Evolutionary conservation across 1,139 yeast genomes (phyloP).

Genomic region (Kodamaea plutei): DNA sequence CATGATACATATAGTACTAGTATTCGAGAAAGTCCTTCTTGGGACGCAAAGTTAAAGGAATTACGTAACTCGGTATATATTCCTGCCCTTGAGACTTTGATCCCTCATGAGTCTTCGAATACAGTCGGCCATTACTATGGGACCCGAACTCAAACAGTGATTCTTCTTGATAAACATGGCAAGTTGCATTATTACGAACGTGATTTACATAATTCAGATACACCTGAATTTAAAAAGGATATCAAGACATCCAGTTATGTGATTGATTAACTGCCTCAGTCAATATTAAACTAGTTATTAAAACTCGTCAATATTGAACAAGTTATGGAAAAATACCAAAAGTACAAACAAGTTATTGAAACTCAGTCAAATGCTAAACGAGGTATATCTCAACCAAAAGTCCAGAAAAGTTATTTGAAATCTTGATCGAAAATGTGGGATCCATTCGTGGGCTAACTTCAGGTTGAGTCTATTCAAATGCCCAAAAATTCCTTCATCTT

Average conservation of each 20-base stretch:
- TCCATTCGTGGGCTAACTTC: too few species aligned
- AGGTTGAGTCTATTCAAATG: too few species aligned
- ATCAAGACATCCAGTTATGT: neutral
- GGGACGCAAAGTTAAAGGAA: slow-evolving; percentile 33
- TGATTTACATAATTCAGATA: slow-evolving; percentile 30
- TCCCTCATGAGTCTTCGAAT: slow-evolving; percentile 9
- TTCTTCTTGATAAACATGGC: slow-evolving; percentile 54
- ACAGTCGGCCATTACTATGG: slow-evolving; percentile 63
- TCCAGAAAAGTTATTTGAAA: too few species aligned
- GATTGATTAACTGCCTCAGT: too few species aligned
- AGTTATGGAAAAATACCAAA: too few species aligned
- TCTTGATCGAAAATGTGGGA: too few species aligned
- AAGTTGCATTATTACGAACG: slow-evolving; percentile 36
- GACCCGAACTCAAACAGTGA: slow-evolving; percentile 83
- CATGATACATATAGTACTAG: slow-evolving; percentile 36
- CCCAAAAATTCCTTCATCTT: too few species aligned
- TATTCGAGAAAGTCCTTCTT: slow-evolving; percentile 21
- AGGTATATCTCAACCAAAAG: too few species aligned
- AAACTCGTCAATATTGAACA: too few species aligned
- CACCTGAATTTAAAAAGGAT: slow-evolving; percentile 8
- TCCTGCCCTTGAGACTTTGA: slow-evolving; percentile 50
- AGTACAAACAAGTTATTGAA: too few species aligned
- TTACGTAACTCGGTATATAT: slow-evolving; percentile 64
- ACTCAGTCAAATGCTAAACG: too few species aligned
- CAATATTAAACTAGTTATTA: too few species aligned